Percentiles rank a stretch among this genome's conserved stretches.
phyloP scores from a whole-genome alignment of 148 eudicot genomes.

The Salicornia ramosissima region DNA sequence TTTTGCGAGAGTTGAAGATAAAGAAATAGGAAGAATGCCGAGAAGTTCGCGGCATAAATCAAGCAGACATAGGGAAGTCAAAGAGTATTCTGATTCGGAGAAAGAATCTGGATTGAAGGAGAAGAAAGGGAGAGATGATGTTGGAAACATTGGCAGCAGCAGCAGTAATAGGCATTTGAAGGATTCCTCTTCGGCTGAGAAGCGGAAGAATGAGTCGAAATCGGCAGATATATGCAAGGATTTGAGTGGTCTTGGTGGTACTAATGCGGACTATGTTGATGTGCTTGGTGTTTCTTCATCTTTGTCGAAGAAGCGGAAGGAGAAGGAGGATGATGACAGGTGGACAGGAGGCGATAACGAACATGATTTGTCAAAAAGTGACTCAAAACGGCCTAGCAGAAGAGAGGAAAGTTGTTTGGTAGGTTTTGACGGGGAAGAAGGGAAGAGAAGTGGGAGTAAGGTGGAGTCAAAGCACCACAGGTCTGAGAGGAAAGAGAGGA shows the following conservation, averaged over 20 bases:
- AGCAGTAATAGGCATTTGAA: constrained; percentile 46
- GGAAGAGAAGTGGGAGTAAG: constrained; percentile 46
- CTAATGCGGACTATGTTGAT: constrained; percentile 42
- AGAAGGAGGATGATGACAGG: constrained; percentile 63
- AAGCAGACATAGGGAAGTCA: constrained; percentile 65
- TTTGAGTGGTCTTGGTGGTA: constrained; percentile 28
- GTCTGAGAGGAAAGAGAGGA: constrained; percentile 69
- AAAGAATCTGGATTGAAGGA: constrained; percentile 64
- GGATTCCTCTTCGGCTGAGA: constrained; percentile 58
- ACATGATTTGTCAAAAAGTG: constrained; percentile 33
- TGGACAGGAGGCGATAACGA: constrained; percentile 59
- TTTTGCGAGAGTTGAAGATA: constrained; percentile 10
- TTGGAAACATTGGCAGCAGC: constrained; percentile 14
- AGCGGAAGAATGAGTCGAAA: constrained; percentile 51
- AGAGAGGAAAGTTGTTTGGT: constrained; percentile 32
- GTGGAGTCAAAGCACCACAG: constrained; percentile 59
- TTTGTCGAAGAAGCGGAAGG: constrained; percentile 57
- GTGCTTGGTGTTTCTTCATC: constrained; percentile 44
- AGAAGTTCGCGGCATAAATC: constrained; percentile 91
- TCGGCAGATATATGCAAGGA: constrained; percentile 34
- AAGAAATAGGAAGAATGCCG: constrained; percentile 44
- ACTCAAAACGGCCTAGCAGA: constrained; percentile 59
- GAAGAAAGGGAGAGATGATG: constrained; percentile 44
- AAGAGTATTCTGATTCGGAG: constrained; percentile 72
- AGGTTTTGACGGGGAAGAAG: constrained; percentile 40